These are phyloP conservation scores for Radiomyces spectabilis DNA, from an alignment of 192 early-diverging fungal species.

Conservation along the genomic window DNA sequence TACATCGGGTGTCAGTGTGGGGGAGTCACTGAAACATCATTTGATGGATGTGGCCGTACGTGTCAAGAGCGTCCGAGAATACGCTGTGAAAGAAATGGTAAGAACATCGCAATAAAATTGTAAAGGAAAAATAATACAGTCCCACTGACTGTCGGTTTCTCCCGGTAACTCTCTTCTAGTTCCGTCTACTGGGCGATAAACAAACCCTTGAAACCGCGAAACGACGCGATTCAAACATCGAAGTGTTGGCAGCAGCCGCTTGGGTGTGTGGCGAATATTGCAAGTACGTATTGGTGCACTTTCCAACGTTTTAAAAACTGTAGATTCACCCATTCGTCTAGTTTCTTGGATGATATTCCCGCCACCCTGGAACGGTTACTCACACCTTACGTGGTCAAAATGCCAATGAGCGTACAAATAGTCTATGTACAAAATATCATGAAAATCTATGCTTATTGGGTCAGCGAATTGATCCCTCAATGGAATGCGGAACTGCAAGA, in stretches of 20 bases:
- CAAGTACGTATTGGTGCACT: constrained; percentile 35
- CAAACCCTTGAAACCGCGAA: constrained; percentile 50
- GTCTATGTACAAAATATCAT: constrained; percentile 65
- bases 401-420: constrained; percentile 53
- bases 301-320: no score
- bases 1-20: constrained; percentile 70
- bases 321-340: constrained; percentile 2
- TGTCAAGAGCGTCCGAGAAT: constrained; percentile 75
- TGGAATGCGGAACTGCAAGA: constrained; percentile 43
- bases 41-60: constrained; percentile 87
- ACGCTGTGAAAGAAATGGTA: constrained; percentile 71
- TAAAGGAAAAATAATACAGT: neutral
- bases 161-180: constrained; percentile 27
- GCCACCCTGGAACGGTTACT: constrained; percentile 36
- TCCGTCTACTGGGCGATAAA: constrained; percentile 59
- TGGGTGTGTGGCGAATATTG: constrained; percentile 92
- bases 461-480: constrained; percentile 36
- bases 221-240: constrained; percentile 54
- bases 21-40: constrained; percentile 58
- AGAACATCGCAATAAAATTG: neutral
- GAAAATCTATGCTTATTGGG: constrained; percentile 62
- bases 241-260: constrained; percentile 78
- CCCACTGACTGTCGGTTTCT: neutral
- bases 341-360: constrained; percentile 25
- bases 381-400: constrained; percentile 31